Evolutionary conservation across 73 alveolate species (phyloP), one percentile per base, ranked within the genome.

Genomic region (Paramecium sexaurelia): DNA sequence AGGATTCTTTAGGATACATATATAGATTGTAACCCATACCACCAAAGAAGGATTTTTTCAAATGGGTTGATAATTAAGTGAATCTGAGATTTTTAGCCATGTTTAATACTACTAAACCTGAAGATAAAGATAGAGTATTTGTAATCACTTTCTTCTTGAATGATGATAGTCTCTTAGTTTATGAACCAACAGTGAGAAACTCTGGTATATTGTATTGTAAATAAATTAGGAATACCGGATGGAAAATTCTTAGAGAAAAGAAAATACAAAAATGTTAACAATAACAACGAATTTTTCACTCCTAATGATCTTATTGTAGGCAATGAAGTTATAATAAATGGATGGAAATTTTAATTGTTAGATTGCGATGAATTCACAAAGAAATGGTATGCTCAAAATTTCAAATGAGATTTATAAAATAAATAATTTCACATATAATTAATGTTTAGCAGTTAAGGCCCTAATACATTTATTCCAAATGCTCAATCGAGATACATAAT

Each of bases 21-120:
- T 95, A 90, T 56, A 91, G 98, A 55, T 93, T 97, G 75, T 68
- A 92, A 40, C 98, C 98, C 26, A 89, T 93, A 78, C 95, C 98
- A 41, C 98, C 99, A 17, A 94, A 95, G 87, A 93, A 96, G 84
- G 98, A 97, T 93, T 97, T 95, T 96, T 95, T 96, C 96, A 97
- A 97, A 94, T 97, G 96, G 94, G 98, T 97, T 91, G 98, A 97
- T 92, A 97, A 97, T 91, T 98, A 97, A 83, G 95, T 96, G 75
- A 96, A 92, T 68, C 93, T 97, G 83, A 96, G 99, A 92, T 97
- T 94, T 94, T 87, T 96, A 22, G 98, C 98, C 26, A 93, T 94
- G 85, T 94, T 97, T 57, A 97, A 97, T 93, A 96, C 98, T 20
- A 92, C 94, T 9, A 95, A 87, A 55, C 97, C 98, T 1, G 99